These are phyloP conservation scores for Inonotus obliquus DNA, from an alignment of 1,284 basidiomycete genomes.

Conservation along the genomic window DNA sequence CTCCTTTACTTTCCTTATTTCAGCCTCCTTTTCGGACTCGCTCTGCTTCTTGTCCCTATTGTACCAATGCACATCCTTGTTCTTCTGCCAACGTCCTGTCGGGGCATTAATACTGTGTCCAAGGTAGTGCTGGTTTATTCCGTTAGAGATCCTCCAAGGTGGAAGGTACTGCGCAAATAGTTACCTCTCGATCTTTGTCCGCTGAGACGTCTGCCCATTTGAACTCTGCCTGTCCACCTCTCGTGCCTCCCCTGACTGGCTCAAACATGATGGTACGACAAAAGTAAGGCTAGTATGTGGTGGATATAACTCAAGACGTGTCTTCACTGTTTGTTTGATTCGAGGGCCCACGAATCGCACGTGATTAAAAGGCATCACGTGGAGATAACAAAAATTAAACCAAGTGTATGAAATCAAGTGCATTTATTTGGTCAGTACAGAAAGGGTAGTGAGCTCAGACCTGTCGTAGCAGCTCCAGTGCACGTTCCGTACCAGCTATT, in stretches of 20 bases:
- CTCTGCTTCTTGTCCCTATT: slow-evolving; percentile 50
- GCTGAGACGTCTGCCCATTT: slow-evolving; percentile 88
- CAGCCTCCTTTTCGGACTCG: slow-evolving; percentile 53
- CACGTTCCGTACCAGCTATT: slow-evolving; percentile 45
- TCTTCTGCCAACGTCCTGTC: slow-evolving; percentile 91
- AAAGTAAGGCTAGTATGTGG: not conserved
- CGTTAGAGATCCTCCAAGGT: slow-evolving; percentile 1
- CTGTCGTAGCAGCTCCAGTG: slow-evolving; percentile 13
- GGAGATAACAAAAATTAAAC: not conserved
- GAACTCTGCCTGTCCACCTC: slow-evolving; percentile 88
- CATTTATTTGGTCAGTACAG: not conserved
- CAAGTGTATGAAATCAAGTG: not conserved
- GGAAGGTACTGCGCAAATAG: slow-evolving; percentile 20
- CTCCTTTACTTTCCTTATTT: slow-evolving; percentile 79
- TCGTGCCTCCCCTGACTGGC: slow-evolving; percentile 77
- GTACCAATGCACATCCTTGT: slow-evolving; percentile 94
- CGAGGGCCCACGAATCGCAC: too few relatives aligned
- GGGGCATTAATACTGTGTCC: slow-evolving; percentile 91
- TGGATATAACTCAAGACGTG: too few relatives aligned
- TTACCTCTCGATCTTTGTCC: slow-evolving; percentile 86
- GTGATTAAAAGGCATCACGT: not conserved
- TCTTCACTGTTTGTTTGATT: too few relatives aligned
- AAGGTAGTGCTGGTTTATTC: slow-evolving; percentile 69
- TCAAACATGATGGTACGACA: slow-evolving; percentile 55
- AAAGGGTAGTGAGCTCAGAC: not conserved